These are phyloP conservation scores for Candida orba DNA, from an alignment of 805 yeast genomes.

Conservation along the genomic window DNA sequence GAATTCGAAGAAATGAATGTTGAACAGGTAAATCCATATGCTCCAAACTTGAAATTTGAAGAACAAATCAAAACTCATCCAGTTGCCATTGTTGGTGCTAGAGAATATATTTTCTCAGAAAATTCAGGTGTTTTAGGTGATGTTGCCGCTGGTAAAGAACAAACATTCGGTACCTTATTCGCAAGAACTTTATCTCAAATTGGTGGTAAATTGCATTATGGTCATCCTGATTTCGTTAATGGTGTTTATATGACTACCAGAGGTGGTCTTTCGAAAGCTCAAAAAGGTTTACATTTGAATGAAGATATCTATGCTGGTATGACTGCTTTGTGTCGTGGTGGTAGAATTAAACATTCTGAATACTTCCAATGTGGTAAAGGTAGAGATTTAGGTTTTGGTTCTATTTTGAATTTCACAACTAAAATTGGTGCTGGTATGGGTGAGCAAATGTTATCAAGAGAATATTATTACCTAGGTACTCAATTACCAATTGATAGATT, in stretches of 20 bases:
- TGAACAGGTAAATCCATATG: constrained; percentile 77
- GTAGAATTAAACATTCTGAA: constrained; percentile 82
- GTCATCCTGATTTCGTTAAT: constrained; percentile 82
- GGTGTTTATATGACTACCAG: constrained; percentile 73
- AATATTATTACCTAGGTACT: constrained; percentile 74
- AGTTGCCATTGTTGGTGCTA: constrained; percentile 81
- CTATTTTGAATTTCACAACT: constrained; percentile 78
- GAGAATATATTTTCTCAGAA: constrained; percentile 83
- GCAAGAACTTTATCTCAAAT: constrained; percentile 79
- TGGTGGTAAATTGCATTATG: constrained; percentile 83
- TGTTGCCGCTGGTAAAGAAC: constrained; percentile 88
- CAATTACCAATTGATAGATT: constrained; percentile 76
- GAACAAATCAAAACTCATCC: constrained; percentile 49
- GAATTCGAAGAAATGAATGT: constrained; percentile 75
- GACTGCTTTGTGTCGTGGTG: constrained; percentile 78
- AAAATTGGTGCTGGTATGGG: constrained; percentile 94
- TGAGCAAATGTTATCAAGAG: constrained; percentile 81
- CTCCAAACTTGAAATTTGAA: constrained; percentile 55
- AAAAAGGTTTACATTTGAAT: constrained; percentile 76
- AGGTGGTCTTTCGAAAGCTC: constrained; percentile 86
- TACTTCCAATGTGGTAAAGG: constrained; percentile 89
- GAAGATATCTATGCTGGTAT: constrained; percentile 89
- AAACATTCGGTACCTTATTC: constrained; percentile 78
- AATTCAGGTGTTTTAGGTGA: constrained; percentile 82
- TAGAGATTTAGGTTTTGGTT: constrained; percentile 82